Conservation (phyloP, 805 yeast genomes). For the Candida glaebosa region DNA sequence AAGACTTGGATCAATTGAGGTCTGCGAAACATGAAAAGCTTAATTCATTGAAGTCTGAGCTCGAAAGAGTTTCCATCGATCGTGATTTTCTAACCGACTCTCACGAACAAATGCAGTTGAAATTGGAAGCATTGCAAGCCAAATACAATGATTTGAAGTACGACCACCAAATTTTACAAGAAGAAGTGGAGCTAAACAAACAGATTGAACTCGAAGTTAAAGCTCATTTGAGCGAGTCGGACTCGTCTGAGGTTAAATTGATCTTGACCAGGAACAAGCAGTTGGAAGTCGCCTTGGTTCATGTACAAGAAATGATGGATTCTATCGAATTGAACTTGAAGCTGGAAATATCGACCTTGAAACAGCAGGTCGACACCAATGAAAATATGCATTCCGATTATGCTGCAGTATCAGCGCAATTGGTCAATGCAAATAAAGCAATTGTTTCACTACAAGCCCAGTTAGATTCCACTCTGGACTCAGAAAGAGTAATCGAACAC, state of each 20-base stretch:
- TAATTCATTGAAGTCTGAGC: constrained; percentile 14
- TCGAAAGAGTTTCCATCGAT: constrained; percentile 40
- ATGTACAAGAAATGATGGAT: constrained; percentile 24
- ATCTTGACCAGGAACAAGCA: constrained; percentile 30
- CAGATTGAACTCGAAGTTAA: constrained; percentile 33
- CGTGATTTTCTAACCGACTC: constrained; percentile 38
- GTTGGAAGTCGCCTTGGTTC: constrained; percentile 40
- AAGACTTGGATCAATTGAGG: constrained; percentile 13
- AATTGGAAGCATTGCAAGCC: constrained; percentile 20
- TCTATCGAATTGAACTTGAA: constrained; percentile 22
- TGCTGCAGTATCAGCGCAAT: constrained; percentile 27
- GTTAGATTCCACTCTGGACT: constrained; percentile 31
- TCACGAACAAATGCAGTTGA: constrained; percentile 24
- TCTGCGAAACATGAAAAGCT: constrained; percentile 1
- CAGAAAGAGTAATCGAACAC: constrained; percentile 33
- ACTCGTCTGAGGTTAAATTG: constrained; percentile 11
- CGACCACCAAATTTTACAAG: constrained; percentile 30
- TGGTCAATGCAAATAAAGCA: constrained; percentile 18
- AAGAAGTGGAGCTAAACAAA: constrained; percentile 34
- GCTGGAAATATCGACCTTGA: constrained; percentile 15
- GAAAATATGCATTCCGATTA: constrained; percentile 16
- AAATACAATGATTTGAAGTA: constrained; percentile 27
- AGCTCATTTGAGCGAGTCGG: constrained; percentile 13
- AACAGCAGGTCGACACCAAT: background rate
- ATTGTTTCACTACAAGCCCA: constrained; percentile 27